Conservation (phyloP, 208 protist species). For the Acanthamoeba healyi region DNA sequence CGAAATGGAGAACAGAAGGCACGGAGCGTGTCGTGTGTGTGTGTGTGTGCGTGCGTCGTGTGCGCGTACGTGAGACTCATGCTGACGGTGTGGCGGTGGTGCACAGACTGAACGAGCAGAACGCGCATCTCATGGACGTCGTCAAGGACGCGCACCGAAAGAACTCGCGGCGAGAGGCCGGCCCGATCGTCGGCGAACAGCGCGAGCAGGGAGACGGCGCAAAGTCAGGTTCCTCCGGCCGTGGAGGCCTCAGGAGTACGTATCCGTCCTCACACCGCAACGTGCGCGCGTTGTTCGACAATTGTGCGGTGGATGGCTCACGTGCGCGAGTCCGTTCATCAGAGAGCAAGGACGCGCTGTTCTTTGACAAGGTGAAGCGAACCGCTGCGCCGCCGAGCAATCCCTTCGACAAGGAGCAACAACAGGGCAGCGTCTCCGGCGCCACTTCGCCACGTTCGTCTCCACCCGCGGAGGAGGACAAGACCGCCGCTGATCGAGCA, state of each 20-base stretch:
- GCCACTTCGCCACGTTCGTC: no score
- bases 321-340: no score
- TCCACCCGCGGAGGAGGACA: no score
- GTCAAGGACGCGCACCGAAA: constrained; percentile 35
- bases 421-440: no score
- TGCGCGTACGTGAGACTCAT: no score
- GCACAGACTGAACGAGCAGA: constrained; percentile 26
- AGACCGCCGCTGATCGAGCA: no score
- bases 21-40: no score
- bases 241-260: background rate
- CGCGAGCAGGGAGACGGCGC: background rate
- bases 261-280: background rate
- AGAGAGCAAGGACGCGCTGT: background rate
- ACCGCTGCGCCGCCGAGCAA: background rate
- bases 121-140: constrained; percentile 42
- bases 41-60: no score
- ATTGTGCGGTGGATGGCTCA: no score
- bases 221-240: background rate
- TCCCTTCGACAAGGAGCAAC: background rate
- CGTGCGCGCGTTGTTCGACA: no score
- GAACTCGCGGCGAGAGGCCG: background rate
- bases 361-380: background rate
- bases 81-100: background rate
- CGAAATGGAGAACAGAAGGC: constrained; percentile 43
- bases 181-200: background rate